Base-by-base conservation (phyloP, 148 eudicot genomes). In the Camellia sinensis region DNA sequence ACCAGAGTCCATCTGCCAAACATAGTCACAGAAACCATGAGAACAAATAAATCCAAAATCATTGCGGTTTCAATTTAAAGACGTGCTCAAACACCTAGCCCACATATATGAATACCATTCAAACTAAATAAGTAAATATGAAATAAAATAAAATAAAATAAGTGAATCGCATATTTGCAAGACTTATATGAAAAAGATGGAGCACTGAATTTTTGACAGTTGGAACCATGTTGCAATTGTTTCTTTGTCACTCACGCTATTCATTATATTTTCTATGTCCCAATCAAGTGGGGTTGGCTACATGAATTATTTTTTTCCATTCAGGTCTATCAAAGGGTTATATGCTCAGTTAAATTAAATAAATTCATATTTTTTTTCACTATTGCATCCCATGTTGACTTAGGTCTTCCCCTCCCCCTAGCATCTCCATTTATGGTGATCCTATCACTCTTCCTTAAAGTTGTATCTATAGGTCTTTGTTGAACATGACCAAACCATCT, bases 1-100 rank as follows among this genome's bases (percentile, higher is more conserved):
- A 18, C 46, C 41, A 7, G 9, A 64, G 75, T 79, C 79, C 79
- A 79, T 83, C 85, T 79, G 80, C 75, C 79, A 50, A 61, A 75
- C 29, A 45, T 85, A 82, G 37, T 10, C 41, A 63, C 9, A 22
- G 19, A 78, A 48, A 54, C n/a, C 40, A 22, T 72, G 44, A 72
- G 19, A 73, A 14, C 52, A 5, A 29, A 5, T 46, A 71, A 29
- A 54, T 37, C 40, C 10, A 53, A 54, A 73, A n/a, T 29, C 5
- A 19, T 59, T 52, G 37, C 50, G 10, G 45, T 73, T 73, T n/a
- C n/a, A 73, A 14, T 4, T 17, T 3, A 9, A 29, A 29, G 43
- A 37, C 40, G 70, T 66, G 70, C 70, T 40, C 56, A 71, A 71
- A n/a, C 41, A 12, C 60, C 12, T 71, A 50, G 13, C 57, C 57